These are phyloP conservation scores for Babjeviella inositovora DNA, from an alignment of 805 yeast genomes.

Conservation along the genomic window DNA sequence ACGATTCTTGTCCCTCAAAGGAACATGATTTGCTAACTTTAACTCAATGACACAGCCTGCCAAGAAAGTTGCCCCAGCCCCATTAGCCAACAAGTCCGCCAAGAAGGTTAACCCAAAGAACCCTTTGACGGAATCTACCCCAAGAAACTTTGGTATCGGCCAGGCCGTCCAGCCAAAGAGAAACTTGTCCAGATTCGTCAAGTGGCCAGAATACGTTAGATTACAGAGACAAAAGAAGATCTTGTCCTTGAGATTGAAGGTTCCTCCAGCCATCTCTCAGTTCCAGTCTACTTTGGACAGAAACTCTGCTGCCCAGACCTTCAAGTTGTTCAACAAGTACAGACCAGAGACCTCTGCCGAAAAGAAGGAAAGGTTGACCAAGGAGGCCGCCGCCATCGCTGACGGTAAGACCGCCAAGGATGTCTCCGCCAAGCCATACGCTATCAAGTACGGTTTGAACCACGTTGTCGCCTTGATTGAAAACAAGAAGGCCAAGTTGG, in stretches of 20 bases:
- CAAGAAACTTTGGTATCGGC: constrained; percentile 93
- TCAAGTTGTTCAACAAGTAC: constrained; percentile 97
- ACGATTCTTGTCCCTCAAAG: too few species aligned
- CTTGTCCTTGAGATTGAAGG: constrained; percentile 90
- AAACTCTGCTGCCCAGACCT: constrained; percentile 95
- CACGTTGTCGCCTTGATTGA: constrained; percentile 95
- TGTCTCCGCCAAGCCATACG: constrained; percentile 92
- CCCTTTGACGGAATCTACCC: constrained; percentile 82
- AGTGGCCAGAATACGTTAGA: constrained; percentile 98
- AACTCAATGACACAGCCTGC: constrained; percentile 43
- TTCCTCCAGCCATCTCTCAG: constrained; percentile 97
- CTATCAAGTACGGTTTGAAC: constrained; percentile 96
- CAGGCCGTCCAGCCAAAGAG: constrained; percentile 92
- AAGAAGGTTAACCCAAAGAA: constrained; percentile 33
- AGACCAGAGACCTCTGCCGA: constrained; percentile 95
- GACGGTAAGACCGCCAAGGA: constrained; percentile 97
- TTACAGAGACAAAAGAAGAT: constrained; percentile 98
- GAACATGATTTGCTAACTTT: too few species aligned
- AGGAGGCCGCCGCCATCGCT: constrained; percentile 98
- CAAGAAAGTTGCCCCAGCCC: constrained; percentile 96
- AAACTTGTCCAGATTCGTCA: constrained; percentile 93
- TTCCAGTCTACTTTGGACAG: constrained; percentile 93
- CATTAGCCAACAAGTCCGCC: constrained; percentile 68
- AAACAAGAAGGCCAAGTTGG: constrained; percentile 97
- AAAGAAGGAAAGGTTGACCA: constrained; percentile 97